These are phyloP conservation scores for Globisporangium recalcitrans DNA, from an alignment of 352 stramenopile genomes.

Conservation along the genomic window DNA sequence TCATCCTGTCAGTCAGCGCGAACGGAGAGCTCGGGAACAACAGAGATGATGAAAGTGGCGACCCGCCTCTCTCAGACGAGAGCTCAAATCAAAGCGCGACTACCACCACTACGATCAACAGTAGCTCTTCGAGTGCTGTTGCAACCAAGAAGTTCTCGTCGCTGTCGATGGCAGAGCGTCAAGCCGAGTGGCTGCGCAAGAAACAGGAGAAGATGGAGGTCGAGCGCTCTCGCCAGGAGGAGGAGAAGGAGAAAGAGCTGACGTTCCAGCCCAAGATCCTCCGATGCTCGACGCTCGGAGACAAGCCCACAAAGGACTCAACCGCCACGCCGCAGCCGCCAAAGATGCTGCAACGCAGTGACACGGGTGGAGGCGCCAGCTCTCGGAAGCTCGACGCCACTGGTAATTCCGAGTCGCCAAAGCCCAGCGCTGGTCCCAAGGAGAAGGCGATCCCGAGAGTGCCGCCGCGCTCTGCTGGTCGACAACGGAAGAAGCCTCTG, in stretches of 20 bases:
- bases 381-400: conserved; percentile 17
- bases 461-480: conserved; percentile 16
- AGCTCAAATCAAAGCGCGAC: neutral
- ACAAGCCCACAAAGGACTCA: conserved; percentile 31
- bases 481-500: conserved; percentile 25
- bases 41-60: conserved; percentile 11
- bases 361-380: conserved; percentile 4
- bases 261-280: conserved; percentile 83
- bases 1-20: conserved; percentile 52
- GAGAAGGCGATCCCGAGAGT: conserved; percentile 37
- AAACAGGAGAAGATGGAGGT: conserved; percentile 73
- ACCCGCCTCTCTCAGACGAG: conserved; percentile 20
- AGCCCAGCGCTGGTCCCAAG: conserved; percentile 17
- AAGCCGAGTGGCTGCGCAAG: conserved; percentile 72
- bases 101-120: neutral
- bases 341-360: conserved; percentile 14
- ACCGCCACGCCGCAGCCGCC: neutral
- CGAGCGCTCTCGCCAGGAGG: conserved; percentile 53
- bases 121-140: conserved; percentile 6
- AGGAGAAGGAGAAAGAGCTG: conserved; percentile 73
- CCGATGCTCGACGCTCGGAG: conserved; percentile 51
- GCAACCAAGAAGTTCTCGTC: conserved; percentile 44
- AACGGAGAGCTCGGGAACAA: conserved; percentile 19
- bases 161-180: conserved; percentile 75
- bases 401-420: conserved; percentile 4